A percentile compares a stretch with the other conserved stretches of the same genome.
These are phyloP conservation scores for Pseudodiploospora longispora DNA, from an alignment of 2,329 filamentous ascomycete species.

Conservation along the genomic window DNA sequence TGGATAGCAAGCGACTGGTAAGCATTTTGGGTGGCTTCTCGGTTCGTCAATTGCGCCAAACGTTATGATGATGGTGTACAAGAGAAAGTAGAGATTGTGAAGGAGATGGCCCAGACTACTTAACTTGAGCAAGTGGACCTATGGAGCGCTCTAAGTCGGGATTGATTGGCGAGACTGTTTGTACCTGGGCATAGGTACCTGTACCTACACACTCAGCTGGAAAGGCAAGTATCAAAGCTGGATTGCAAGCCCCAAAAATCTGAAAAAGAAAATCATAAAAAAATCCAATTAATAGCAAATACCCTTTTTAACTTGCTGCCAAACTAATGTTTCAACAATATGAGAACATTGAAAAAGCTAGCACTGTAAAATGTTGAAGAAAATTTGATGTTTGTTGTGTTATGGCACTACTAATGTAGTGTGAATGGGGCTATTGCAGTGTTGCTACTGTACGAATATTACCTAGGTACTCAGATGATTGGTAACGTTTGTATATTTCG, in stretches of 20 bases:
- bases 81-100: neutral
- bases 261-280: too few relatives aligned
- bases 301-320: too few relatives aligned
- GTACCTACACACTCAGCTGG: too few relatives aligned
- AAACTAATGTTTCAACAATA: too few relatives aligned
- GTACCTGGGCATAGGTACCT: neutral
- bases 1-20: constrained; percentile 52
- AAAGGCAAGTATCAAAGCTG: too few relatives aligned
- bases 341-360: too few relatives aligned
- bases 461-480: neutral
- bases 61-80: constrained; percentile 9
- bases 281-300: too few relatives aligned
- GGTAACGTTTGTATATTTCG: neutral
- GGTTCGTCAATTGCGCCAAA: constrained; percentile 16
- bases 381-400: too few relatives aligned
- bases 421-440: neutral
- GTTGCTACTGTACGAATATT: neutral
- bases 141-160: neutral
- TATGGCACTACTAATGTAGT: too few relatives aligned
- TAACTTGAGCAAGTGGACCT: neutral
- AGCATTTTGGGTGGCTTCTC: constrained; percentile 41
- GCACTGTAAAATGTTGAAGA: too few relatives aligned
- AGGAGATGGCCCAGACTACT: neutral
- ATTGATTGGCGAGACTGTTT: neutral
- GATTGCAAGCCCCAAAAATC: too few relatives aligned